Conservation (phyloP, 768 basidiomycete genomes). For the Aureoboletus auriporus region DNA sequence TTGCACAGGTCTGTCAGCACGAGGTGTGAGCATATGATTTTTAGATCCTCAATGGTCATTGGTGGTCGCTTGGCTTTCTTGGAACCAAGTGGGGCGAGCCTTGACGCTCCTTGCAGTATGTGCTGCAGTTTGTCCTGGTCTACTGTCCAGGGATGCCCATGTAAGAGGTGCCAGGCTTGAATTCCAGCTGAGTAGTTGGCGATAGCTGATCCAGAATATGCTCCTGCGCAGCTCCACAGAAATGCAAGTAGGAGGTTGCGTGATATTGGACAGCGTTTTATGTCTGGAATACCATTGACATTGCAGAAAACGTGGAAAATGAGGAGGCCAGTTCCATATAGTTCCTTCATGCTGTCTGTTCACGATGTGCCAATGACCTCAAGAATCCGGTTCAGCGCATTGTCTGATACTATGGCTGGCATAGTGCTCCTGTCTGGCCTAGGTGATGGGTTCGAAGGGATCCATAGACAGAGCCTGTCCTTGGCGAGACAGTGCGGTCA, state of each 20-base stretch:
- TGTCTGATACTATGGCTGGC: too few relatives aligned
- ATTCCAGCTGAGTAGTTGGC: background rate
- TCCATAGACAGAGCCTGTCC: too few relatives aligned
- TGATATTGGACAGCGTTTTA: background rate
- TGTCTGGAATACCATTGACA: slow-evolving; percentile 1
- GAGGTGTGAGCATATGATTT: too few relatives aligned
- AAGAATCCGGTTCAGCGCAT: background rate
- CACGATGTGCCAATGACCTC: background rate
- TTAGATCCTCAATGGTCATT: too few relatives aligned
- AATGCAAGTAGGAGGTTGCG: background rate
- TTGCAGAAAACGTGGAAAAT: background rate
- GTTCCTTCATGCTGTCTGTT: background rate
- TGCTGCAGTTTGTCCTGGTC: background rate
- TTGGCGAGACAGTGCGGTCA: too few relatives aligned
- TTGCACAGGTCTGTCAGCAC: too few relatives aligned
- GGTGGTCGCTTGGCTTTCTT: too few relatives aligned
- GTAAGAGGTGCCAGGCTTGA: background rate
- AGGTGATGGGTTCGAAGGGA: too few relatives aligned
- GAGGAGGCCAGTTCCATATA: background rate
- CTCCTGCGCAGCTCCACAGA: background rate
- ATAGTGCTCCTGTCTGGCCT: too few relatives aligned
- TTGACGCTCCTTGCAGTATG: background rate
- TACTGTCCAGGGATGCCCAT: background rate
- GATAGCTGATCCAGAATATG: background rate
- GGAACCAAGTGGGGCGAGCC: background rate